phyloP scores from a whole-genome alignment of 305 asterid genomes.

The Fraxinus xanthoxyloides region DNA sequence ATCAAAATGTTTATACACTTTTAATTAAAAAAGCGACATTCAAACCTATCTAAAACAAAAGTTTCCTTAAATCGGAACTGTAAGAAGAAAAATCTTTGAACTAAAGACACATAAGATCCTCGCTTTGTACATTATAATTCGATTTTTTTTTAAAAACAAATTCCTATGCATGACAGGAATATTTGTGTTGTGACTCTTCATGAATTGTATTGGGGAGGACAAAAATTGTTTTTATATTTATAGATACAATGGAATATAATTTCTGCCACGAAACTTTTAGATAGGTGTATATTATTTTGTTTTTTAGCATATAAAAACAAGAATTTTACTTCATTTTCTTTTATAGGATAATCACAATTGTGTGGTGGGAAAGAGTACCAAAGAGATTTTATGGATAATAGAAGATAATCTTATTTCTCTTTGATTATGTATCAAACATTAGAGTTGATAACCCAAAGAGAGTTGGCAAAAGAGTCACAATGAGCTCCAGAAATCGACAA shows the following conservation, averaged over 20 bases:
- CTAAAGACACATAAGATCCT: neutral
- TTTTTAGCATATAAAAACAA: neutral
- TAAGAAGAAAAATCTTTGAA: neutral
- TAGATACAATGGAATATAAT: neutral
- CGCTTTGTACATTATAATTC: too few relatives aligned
- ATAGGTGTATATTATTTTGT: neutral
- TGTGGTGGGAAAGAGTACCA: neutral
- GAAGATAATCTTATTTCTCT: neutral
- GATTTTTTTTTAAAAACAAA: neutral
- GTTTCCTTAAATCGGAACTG: neutral
- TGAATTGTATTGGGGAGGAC: neutral
- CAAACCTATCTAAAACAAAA: neutral
- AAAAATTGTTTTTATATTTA: neutral
- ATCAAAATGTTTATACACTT: too few relatives aligned
- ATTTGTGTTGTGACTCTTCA: neutral
- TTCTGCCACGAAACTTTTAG: neutral
- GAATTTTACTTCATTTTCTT: neutral
- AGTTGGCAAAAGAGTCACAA: neutral
- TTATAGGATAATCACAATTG: neutral
- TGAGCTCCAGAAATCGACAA: neutral
- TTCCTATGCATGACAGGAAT: neutral
- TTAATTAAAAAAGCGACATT: too few relatives aligned
- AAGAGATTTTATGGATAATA: neutral
- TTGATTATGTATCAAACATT: neutral
- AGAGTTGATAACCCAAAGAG: neutral